Evolutionary conservation across 148 eudicot species (phyloP).

Genomic region (Rhododendron williamsianum): DNA sequence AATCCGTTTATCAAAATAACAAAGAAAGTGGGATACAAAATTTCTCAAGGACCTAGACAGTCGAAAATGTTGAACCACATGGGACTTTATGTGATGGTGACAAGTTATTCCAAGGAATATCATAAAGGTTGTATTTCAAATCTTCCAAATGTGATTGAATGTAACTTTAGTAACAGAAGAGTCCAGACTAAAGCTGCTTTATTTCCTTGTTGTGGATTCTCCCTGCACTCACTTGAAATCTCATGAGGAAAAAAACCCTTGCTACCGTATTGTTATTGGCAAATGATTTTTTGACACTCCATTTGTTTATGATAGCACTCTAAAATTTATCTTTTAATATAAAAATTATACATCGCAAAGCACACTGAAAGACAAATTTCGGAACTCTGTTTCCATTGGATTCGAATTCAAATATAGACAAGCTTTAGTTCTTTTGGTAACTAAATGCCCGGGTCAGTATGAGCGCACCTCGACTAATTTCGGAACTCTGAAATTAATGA

Average conservation of each 20-base stretch:
- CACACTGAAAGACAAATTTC: too few species aligned
- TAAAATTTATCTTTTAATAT: too few species aligned
- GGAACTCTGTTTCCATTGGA: not conserved
- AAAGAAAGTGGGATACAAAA: not conserved
- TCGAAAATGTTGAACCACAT: constrained; percentile 4
- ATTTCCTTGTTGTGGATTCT: constrained; percentile 9
- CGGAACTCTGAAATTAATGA: too few species aligned
- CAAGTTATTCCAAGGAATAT: constrained; percentile 4
- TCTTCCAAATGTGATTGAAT: constrained; percentile 1
- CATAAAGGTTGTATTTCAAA: not conserved
- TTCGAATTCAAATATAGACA: not conserved
- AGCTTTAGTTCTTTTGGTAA: too few species aligned
- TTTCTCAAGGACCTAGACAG: not conserved
- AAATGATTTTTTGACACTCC: too few species aligned
- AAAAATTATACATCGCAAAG: too few species aligned
- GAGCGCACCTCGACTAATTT: too few species aligned
- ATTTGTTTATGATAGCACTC: too few species aligned
- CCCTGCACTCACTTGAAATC: constrained; percentile 9
- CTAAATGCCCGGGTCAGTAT: too few species aligned
- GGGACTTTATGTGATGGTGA: constrained; percentile 5
- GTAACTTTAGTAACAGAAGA: not conserved
- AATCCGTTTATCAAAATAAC: not conserved
- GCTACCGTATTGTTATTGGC: not conserved
- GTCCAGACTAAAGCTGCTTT: constrained; percentile 6
- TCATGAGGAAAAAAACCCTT: not conserved